Conservation (phyloP, 75 land plant species). For the Ceratopteris richardii region DNA sequence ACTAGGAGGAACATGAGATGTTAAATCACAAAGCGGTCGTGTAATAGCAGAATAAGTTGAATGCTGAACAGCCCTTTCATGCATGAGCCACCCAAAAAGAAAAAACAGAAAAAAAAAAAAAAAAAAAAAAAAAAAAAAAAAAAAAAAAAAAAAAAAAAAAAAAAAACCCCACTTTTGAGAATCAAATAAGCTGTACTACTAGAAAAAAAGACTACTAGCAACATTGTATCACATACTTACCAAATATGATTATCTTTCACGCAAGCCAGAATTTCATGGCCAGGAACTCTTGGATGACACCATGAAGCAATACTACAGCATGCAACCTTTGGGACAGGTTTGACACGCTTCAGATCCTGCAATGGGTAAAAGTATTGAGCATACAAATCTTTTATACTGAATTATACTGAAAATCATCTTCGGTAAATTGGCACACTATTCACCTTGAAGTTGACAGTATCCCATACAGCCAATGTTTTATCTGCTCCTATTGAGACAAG, state of each 20-base stretch:
- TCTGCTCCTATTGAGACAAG: constrained; percentile 98
- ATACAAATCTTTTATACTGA: too few species aligned
- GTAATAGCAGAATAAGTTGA: constrained; percentile 81
- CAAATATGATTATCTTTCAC: constrained; percentile 98
- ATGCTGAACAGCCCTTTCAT: constrained; percentile 89
- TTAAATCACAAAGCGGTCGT: constrained; percentile 92
- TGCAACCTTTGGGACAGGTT: constrained; percentile 88
- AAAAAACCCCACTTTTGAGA: too few species aligned
- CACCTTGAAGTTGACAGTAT: constrained; percentile 89
- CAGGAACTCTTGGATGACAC: constrained; percentile 99
- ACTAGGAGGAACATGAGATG: constrained; percentile 68
- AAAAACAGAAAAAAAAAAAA: too few species aligned
- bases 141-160: too few species aligned
- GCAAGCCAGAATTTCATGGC: constrained; percentile 84
- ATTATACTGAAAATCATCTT: too few species aligned
- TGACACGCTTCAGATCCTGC: constrained; percentile 87
- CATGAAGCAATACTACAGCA: constrained; percentile 97
- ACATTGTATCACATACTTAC: constrained; percentile 26
- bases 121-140: too few species aligned
- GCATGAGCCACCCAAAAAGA: too few species aligned
- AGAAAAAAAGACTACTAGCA: too few species aligned
- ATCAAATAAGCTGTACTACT: too few species aligned
- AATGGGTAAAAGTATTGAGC: background rate
- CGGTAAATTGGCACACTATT: too few species aligned
- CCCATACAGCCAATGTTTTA: constrained; percentile 97